Percentiles rank a stretch among this genome's conserved stretches.
These are phyloP conservation scores for Fusarium staphyleae DNA, from an alignment of 2,329 filamentous ascomycete species.

Conservation along the genomic window DNA sequence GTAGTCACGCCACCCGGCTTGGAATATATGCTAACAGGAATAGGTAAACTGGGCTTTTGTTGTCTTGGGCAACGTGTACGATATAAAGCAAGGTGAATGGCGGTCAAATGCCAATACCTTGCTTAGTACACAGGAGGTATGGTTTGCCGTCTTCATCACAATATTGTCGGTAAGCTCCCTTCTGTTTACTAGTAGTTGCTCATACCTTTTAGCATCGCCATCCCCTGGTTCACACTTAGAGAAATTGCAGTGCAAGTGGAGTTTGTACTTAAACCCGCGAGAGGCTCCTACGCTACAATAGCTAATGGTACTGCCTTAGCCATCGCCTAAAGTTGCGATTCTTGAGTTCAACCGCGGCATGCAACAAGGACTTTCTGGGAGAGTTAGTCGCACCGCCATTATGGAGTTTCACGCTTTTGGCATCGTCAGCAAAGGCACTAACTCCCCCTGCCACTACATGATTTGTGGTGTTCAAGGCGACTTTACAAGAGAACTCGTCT, in stretches of 20 bases:
- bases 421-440: not conserved
- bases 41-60: constrained; percentile 3
- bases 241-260: not conserved
- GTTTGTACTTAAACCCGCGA: not conserved
- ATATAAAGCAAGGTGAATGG: not conserved
- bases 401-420: constrained; percentile 12
- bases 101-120: not conserved
- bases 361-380: not conserved
- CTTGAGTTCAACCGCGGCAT: constrained; percentile 1
- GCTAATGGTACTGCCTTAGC: not conserved
- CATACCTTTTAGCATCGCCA: not conserved
- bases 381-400: not conserved
- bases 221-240: not conserved
- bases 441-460: not conserved
- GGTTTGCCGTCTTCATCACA: constrained; percentile 4
- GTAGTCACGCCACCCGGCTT: not conserved
- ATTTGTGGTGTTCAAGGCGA: constrained; percentile 6
- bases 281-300: not conserved
- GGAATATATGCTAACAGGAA: not conserved
- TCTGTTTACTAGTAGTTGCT: not conserved
- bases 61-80: not conserved
- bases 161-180: not conserved
- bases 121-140: not conserved
- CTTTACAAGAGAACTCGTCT: not conserved
- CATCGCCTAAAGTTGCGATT: not conserved